Percentiles rank a stretch among this genome's conserved stretches.
These are phyloP conservation scores for Fusarium devonianum DNA, from an alignment of 2,329 filamentous ascomycete genomes.

Conservation along the genomic window DNA sequence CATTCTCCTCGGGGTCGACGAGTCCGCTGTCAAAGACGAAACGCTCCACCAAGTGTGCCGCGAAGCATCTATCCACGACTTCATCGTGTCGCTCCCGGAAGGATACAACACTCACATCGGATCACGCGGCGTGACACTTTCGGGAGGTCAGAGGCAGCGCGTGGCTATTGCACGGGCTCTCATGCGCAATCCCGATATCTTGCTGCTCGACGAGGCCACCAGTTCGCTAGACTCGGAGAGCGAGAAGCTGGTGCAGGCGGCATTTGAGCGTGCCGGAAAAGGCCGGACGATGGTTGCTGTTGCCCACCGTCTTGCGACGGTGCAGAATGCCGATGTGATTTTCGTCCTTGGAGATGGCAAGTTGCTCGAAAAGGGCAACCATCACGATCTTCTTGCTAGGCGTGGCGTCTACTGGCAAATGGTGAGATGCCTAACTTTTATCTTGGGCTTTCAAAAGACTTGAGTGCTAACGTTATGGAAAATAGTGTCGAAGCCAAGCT, in stretches of 20 bases:
- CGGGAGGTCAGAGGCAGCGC: conserved; percentile 75
- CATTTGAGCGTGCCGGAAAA: conserved; percentile 68
- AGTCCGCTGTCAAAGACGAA: conserved; percentile 58
- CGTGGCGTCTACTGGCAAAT: conserved; percentile 35
- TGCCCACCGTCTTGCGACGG: conserved; percentile 59
- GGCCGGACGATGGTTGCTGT: conserved; percentile 75
- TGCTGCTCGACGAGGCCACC: conserved; percentile 78
- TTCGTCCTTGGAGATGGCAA: conserved; percentile 53
- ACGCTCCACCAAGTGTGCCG: conserved; percentile 62
- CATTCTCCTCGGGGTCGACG: conserved; percentile 68
- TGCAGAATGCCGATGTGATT: conserved; percentile 53
- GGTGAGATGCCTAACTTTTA: too few species aligned
- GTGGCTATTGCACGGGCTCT: conserved; percentile 74
- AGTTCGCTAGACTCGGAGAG: conserved; percentile 67
- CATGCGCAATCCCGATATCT: conserved; percentile 66
- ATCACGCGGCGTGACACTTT: conserved; percentile 69
- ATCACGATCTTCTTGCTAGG: conserved; percentile 37
- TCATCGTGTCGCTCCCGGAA: conserved; percentile 70
- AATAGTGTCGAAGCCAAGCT: too few species aligned
- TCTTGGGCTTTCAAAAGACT: too few species aligned
- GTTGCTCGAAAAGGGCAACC: conserved; percentile 52
- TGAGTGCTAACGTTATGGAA: too few species aligned
- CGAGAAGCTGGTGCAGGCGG: conserved; percentile 67
- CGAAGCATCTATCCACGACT: conserved; percentile 74
- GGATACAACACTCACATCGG: conserved; percentile 74